A percentile compares a stretch with the other conserved stretches of the same genome.
Evolutionary conservation across 108 stramenopile species (phyloP).

Genomic region (Aurantiochytrium sp.): DNA sequence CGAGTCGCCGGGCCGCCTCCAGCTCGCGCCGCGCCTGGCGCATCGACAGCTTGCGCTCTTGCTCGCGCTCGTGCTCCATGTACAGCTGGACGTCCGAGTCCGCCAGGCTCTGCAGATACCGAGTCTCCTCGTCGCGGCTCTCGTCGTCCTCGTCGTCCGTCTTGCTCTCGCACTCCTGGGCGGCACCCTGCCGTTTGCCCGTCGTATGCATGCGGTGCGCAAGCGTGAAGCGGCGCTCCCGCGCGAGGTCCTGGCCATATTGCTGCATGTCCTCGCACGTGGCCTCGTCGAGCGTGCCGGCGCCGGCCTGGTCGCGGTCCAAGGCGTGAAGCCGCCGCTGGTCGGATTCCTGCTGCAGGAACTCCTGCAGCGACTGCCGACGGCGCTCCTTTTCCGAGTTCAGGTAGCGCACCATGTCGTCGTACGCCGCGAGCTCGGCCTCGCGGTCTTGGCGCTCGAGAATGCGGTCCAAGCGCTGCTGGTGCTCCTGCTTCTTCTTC

Average conservation of each 20-base stretch:
- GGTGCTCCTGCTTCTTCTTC: background rate
- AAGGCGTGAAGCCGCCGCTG: background rate
- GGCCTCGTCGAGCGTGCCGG: background rate
- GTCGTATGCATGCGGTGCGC: background rate
- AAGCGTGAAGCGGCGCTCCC: background rate
- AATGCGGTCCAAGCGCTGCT: background rate
- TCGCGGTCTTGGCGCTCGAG: constrained; percentile 1
- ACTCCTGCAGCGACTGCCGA: background rate
- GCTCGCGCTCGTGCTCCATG: background rate
- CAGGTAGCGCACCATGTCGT: constrained; percentile 9
- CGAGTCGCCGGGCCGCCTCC: background rate
- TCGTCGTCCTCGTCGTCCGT: background rate
- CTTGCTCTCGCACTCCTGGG: background rate
- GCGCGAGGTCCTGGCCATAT: no score
- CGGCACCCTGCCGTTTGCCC: background rate
- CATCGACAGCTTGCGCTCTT: no score
- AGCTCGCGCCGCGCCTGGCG: background rate
- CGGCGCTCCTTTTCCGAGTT: background rate
- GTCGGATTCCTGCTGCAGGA: background rate
- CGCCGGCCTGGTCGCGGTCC: background rate
- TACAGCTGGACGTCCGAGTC: background rate
- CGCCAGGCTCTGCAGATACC: no score
- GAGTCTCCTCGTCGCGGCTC: background rate
- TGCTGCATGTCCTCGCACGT: background rate
- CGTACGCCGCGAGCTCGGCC: background rate